These are phyloP conservation scores for Stenogyne calaminthoides DNA, from an alignment of 305 asterid species.

Conservation along the genomic window DNA sequence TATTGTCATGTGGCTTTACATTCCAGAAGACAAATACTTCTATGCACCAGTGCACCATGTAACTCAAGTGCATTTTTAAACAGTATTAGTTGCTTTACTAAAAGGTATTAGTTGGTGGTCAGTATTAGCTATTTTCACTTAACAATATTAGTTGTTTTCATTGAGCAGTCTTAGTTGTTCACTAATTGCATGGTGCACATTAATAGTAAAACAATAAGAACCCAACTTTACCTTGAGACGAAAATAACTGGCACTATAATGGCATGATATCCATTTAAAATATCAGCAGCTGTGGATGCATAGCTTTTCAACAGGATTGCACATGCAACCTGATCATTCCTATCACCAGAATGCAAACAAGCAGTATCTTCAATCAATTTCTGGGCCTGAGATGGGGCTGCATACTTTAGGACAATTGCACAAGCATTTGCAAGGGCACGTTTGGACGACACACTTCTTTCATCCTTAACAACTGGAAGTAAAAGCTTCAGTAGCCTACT, in stretches of 20 bases:
- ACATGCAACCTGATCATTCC: conserved; percentile 87
- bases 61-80: no score
- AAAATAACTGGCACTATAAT: conserved; percentile 85
- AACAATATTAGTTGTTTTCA: no score
- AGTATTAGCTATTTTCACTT: no score
- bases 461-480: conserved; percentile 89
- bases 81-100: no score
- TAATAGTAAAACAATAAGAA: conserved; percentile 12
- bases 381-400: conserved; percentile 85
- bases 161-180: no score
- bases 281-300: conserved; percentile 87
- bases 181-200: no score
- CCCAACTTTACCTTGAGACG: conserved; percentile 71
- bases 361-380: conserved; percentile 88
- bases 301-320: conserved; percentile 86
- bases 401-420: conserved; percentile 80
- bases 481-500: conserved; percentile 77
- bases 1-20: conserved; percentile 11
- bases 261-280: conserved; percentile 77
- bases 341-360: conserved; percentile 80
- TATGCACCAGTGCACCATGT: no score
- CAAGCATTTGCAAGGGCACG: conserved; percentile 98
- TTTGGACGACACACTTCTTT: conserved; percentile 79
- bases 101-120: no score
- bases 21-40: neutral